Conservation (phyloP, 108 stramenopile genomes). For the Stephanodiscus minutulus region DNA sequence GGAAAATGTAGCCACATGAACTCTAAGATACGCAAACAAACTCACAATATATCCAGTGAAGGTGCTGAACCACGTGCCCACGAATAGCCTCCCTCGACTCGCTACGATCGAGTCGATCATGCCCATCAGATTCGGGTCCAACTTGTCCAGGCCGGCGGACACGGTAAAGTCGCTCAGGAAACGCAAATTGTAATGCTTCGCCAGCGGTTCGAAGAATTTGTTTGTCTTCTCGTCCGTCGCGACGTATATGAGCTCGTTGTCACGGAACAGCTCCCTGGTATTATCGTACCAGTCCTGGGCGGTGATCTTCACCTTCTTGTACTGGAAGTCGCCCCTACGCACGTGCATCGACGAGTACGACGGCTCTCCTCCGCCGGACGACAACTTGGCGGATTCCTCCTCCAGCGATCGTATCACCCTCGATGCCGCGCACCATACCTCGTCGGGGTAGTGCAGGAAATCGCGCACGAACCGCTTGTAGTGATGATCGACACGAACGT, state of each 20-base stretch:
- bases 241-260: slow-evolving; percentile 71
- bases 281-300: slow-evolving; percentile 80
- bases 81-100: slow-evolving; percentile 82
- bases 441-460: slow-evolving; percentile 77
- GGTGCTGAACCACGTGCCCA: slow-evolving; percentile 92
- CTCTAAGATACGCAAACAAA: slow-evolving; percentile 7
- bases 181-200: slow-evolving; percentile 60
- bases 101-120: slow-evolving; percentile 95
- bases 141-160: slow-evolving; percentile 53
- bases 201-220: slow-evolving; percentile 80
- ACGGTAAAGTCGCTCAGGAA: slow-evolving; percentile 83
- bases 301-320: slow-evolving; percentile 75
- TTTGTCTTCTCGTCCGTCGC: slow-evolving; percentile 87
- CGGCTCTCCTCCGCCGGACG: slow-evolving; percentile 46
- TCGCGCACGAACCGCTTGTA: slow-evolving; percentile 88
- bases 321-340: slow-evolving; percentile 88
- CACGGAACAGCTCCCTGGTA: slow-evolving; percentile 68
- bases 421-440: slow-evolving; percentile 86
- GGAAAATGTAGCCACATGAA: slow-evolving; percentile 47
- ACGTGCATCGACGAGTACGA: slow-evolving; percentile 83
- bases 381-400: slow-evolving; percentile 46
- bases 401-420: slow-evolving; percentile 77
- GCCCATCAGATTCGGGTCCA: slow-evolving; percentile 89
- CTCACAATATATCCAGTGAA: slow-evolving; percentile 91
- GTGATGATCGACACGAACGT: slow-evolving; percentile 65